A percentile compares a stretch with the other conserved stretches of the same genome.
Conservation (phyloP, 78 protist species). For the Tieghemostelium lacteum region DNA sequence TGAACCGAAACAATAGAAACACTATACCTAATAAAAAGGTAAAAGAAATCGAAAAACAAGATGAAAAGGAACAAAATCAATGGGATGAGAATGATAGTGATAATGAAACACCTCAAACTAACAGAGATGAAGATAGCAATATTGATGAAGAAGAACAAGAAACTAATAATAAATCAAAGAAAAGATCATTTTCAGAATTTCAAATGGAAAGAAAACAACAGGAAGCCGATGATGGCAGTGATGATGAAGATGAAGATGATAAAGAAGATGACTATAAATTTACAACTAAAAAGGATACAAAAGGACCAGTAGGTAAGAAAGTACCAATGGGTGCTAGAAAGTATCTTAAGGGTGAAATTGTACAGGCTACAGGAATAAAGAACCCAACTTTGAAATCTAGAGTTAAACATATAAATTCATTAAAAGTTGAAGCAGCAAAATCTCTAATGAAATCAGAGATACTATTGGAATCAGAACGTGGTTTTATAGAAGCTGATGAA, state of each 20-base stretch:
- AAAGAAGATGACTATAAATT: not conserved
- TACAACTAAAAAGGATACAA: not conserved
- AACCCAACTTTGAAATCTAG: conserved; percentile 37
- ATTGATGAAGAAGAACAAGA: not conserved
- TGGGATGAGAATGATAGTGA: not conserved
- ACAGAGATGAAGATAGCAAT: not conserved
- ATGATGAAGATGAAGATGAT: conserved; percentile 5
- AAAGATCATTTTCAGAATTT: conserved; percentile 47
- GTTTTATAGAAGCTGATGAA: conserved; percentile 90
- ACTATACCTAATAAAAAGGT: no score
- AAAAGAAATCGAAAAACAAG: conserved; percentile 6
- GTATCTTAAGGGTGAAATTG: conserved; percentile 45
- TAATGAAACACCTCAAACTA: not conserved
- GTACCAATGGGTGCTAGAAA: conserved; percentile 70
- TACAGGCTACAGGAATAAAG: conserved; percentile 42
- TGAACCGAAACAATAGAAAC: no score
- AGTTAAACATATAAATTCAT: not conserved
- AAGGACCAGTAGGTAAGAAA: not conserved
- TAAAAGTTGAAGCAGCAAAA: conserved; percentile 31
- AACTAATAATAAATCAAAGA: not conserved
- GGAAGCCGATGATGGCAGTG: conserved; percentile 5
- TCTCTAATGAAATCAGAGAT: conserved; percentile 32
- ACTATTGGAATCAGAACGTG: conserved; percentile 19
- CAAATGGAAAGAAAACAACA: not conserved
- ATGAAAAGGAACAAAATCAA: not conserved